Percentiles rank a stretch among this genome's conserved stretches.
Evolutionary conservation across 192 early-diverging fungal species (phyloP).

Genomic region (Backusella tuberculispora): DNA sequence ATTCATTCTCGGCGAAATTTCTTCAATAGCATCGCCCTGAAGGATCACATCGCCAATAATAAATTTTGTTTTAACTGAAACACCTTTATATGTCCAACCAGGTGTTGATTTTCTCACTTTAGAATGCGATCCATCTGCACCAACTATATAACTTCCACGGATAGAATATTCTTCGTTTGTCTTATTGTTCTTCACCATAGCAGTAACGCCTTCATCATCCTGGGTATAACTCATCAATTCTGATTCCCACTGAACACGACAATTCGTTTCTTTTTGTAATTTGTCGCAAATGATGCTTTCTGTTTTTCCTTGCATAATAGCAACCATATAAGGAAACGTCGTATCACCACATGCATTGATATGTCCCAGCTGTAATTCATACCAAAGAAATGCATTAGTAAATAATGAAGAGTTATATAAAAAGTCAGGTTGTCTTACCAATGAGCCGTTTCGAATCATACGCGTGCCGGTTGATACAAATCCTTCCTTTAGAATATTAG

Average conservation of each 20-base stretch:
- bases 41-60: constrained; percentile 31
- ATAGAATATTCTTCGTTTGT: neutral
- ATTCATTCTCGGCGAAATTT: neutral
- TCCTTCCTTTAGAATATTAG: neutral
- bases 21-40: constrained; percentile 16
- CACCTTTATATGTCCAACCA: constrained; percentile 38
- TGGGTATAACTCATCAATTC: constrained; percentile 26
- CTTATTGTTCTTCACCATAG: neutral
- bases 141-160: constrained; percentile 30
- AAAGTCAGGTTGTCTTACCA: neutral
- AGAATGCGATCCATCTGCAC: constrained; percentile 43
- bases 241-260: constrained; percentile 11
- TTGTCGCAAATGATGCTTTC: constrained; percentile 11
- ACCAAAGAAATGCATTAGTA: neutral
- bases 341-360: constrained; percentile 22
- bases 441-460: neutral
- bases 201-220: constrained; percentile 16
- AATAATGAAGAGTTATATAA: neutral
- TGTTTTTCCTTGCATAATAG: constrained; percentile 23
- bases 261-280: neutral
- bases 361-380: neutral
- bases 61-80: constrained; percentile 11
- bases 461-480: neutral
- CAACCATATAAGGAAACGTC: constrained; percentile 16
- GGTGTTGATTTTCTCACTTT: constrained; percentile 22